Base-by-base conservation (phyloP, 2,329 filamentous ascomycete genomes). In the Chaetomium strumarium region DNA sequence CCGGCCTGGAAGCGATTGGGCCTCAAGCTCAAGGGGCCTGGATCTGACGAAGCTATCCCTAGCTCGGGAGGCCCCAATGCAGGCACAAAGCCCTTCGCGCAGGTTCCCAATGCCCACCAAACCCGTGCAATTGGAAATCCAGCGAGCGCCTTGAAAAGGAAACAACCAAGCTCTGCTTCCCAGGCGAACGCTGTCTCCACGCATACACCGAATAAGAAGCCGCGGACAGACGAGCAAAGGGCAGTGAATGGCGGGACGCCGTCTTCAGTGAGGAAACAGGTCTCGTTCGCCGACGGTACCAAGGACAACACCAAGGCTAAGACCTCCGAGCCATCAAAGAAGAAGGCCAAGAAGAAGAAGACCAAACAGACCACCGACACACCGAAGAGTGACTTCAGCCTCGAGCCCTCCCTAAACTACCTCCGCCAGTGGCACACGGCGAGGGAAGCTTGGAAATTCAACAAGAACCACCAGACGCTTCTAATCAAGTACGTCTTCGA, bases 401-500 rank as follows among this genome's bases (percentile, higher is more conserved):
- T 84, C 51, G 76, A 80, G 43, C 79, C 84, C 13, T 85, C 90
- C 53, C 75, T 95, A 14, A 76, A 81, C 49, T 96, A 96, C 67
- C 79, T 96, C 41, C 77, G 77, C 43, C 82, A 85, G 65, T 96
- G 90, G 77, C 77, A 88, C 69, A 78, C 78, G 51, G 78, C 83
- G 55, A 83, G 83, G 53, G 74, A 78, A 10, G 76, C 75, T 61
- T 97, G 92, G 92, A 96, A 96, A 69, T 97, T 96, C 75, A 95
- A 95, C 74, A 96, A 96, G 73, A 91, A 90, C 62, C 83, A 90
- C 65, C 91, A 96, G 69, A 88, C 85, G 49, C 82, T 88, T 61
- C 75, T 96, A 12, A 80, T 96, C 65, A 92, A 93, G 68, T 84
- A 95, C 72, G 72, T 87, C 42, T 88, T 95, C 66, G 83, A 88